Evolutionary conservation across 768 basidiomycete species (phyloP), one percentile per base, ranked within the genome.

Genomic region (Mycena leptocephala): DNA sequence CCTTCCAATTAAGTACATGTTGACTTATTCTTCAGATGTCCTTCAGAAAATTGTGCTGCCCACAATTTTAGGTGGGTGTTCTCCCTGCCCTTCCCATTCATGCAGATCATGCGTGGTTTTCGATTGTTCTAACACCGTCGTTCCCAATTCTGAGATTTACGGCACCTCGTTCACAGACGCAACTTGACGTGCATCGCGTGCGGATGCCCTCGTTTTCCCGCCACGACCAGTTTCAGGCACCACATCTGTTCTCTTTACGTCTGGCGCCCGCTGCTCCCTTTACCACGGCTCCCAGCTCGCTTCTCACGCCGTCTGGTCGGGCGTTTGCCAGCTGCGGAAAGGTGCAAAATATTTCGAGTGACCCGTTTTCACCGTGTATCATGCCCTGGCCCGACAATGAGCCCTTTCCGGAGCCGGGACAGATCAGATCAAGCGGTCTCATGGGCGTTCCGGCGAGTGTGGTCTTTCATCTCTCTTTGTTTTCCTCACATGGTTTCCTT

Each of bases 351-450:
- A 84, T 96, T 74, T 96, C 95, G 33, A 86, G 79, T 43, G 95
- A 96, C 81, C 94, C 95, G 24, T 82, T 92, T 61, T 80, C 86
- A 33, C 94, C 95, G 5, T 95, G 95, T 79, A 89, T 96, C 86
- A 93, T 96, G 92, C 96, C 93, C 80, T 97, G 96, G 96, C 95
- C 96, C 6, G 95, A 96, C 83, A 97, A 97, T 79, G 96, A 97
- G 81, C 90, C 94, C 5, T 87, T 95, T 75, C 96, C 96, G 1
- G 93, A 95, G 78, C 93, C 92, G 82, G 92, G 94, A 18, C 96
- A 96, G 85, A 74, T 74, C 30, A 55, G 95, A 4, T 94, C 94
- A 0, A 88, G 86, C 74, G 87, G 81, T 26, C 84, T 93, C 22
- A 84, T 86, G 65, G 92, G 92, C 22, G 79, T 92, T 41, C 87